Evolutionary conservation across 2,329 filamentous ascomycete species (phyloP).

Genomic region (Alternaria conjuncta): DNA sequence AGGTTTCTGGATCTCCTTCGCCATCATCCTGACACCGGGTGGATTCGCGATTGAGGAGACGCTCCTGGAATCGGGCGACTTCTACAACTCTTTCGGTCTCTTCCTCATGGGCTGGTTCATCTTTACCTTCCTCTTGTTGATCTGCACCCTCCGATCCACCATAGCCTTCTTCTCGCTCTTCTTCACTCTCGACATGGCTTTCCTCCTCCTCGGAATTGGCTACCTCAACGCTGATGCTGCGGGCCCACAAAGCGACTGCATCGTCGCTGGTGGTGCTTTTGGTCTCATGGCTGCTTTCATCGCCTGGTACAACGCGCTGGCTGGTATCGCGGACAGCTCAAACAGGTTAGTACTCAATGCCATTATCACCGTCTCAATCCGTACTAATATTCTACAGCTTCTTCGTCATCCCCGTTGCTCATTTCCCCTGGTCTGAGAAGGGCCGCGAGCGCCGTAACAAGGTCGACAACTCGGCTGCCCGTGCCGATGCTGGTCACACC

Average conservation of each 20-base stretch:
- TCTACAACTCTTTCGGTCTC: constrained; percentile 62
- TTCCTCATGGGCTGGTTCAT: constrained; percentile 68
- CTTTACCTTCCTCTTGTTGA: constrained; percentile 62
- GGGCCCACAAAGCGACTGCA: constrained; percentile 52
- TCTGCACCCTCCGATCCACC: constrained; percentile 65
- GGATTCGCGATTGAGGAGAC: constrained; percentile 55
- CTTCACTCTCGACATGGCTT: constrained; percentile 64
- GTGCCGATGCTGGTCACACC: constrained; percentile 11
- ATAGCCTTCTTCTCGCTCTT: constrained; percentile 65
- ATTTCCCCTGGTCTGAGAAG: constrained; percentile 85
- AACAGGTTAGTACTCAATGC: constrained; percentile 51
- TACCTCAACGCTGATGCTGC: constrained; percentile 56
- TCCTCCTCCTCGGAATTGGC: constrained; percentile 63
- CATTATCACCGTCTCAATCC: neutral
- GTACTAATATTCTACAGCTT: constrained; percentile 64
- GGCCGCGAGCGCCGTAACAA: constrained; percentile 47
- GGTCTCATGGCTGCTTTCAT: constrained; percentile 60
- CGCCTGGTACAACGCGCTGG: constrained; percentile 63
- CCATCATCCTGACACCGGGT: constrained; percentile 64
- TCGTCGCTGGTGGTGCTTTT: constrained; percentile 61
- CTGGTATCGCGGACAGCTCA: constrained; percentile 61
- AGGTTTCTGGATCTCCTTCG: constrained; percentile 67
- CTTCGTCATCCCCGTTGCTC: constrained; percentile 89
- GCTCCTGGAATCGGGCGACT: constrained; percentile 42
- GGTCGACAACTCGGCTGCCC: constrained; percentile 50